phyloP scores from a whole-genome alignment of 768 basidiomycete species.

The Lactarius sp. region DNA sequence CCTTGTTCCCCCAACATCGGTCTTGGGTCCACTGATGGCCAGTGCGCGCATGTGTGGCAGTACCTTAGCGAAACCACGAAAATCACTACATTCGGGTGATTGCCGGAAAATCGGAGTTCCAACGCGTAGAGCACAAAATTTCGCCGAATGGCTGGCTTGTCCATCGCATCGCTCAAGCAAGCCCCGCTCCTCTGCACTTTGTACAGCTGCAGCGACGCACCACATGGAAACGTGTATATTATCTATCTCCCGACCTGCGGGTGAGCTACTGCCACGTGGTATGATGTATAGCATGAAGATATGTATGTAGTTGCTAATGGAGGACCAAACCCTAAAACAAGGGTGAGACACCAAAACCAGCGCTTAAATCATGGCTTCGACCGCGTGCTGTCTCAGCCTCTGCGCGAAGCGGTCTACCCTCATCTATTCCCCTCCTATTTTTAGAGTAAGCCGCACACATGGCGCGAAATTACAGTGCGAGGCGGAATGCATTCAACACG shows the following conservation, averaged over 20 bases:
- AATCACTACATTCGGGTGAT: background rate
- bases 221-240: slow-evolving; percentile 6
- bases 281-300: slow-evolving; percentile 10
- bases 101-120: background rate
- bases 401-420: background rate
- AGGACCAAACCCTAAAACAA: slow-evolving; percentile 6
- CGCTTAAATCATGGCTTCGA: background rate
- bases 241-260: slow-evolving; percentile 1
- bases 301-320: background rate
- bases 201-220: background rate
- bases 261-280: slow-evolving; percentile 17
- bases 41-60: background rate
- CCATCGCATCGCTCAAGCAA: background rate
- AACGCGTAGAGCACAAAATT: background rate
- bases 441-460: slow-evolving; percentile 6
- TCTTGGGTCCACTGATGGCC: background rate
- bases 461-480: slow-evolving; percentile 29
- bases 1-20: background rate
- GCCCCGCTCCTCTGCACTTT: background rate
- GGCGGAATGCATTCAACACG: slow-evolving; percentile 35
- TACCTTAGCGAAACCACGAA: background rate
- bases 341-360: background rate
- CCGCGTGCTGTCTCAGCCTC: background rate
- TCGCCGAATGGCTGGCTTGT: background rate
- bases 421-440: background rate